A percentile compares a stretch with the other conserved stretches of the same genome.
Evolutionary conservation across 1,139 yeast species (phyloP).

Genomic region (Scheffersomyces parashehatae): DNA sequence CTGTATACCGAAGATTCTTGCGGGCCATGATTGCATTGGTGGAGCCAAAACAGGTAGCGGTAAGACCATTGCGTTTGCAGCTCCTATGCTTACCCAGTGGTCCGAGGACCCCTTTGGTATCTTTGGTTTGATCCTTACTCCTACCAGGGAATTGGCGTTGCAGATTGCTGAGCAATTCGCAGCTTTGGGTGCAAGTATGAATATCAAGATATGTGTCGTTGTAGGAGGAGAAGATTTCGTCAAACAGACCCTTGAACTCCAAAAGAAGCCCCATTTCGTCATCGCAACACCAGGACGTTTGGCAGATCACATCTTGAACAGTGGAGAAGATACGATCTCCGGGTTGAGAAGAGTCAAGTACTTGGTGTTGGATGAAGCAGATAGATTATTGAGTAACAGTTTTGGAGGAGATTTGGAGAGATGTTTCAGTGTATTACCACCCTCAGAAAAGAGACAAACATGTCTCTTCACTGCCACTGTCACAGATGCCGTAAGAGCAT

Average conservation of each 20-base stretch:
- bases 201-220: slow-evolving; percentile 73
- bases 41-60: slow-evolving; percentile 99
- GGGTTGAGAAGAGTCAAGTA: slow-evolving; percentile 78
- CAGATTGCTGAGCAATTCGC: slow-evolving; percentile 97
- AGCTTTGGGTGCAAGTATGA: slow-evolving; percentile 89
- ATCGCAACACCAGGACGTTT: slow-evolving; percentile 97
- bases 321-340: slow-evolving; percentile 84
- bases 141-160: slow-evolving; percentile 92
- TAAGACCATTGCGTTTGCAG: slow-evolving; percentile 95
- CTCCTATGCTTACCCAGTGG: slow-evolving; percentile 94
- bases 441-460: slow-evolving; percentile 75
- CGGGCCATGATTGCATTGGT: slow-evolving; percentile 91
- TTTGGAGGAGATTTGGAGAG: slow-evolving; percentile 76
- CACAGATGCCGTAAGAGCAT: slow-evolving; percentile 84
- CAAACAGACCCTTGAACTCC: slow-evolving; percentile 78
- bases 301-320: slow-evolving; percentile 86
- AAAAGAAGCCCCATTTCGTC: slow-evolving; percentile 86
- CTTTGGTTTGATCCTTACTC: slow-evolving; percentile 85
- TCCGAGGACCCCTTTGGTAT: slow-evolving; percentile 93
- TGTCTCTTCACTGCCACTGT: slow-evolving; percentile 93
- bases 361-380: slow-evolving; percentile 95
- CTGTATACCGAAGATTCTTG: slow-evolving; percentile 83
- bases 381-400: slow-evolving; percentile 79
- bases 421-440: slow-evolving; percentile 73
- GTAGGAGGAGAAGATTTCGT: slow-evolving; percentile 97